Base-by-base conservation (phyloP, 1,284 basidiomycete species). In the Sanghuangporus weigelae region DNA sequence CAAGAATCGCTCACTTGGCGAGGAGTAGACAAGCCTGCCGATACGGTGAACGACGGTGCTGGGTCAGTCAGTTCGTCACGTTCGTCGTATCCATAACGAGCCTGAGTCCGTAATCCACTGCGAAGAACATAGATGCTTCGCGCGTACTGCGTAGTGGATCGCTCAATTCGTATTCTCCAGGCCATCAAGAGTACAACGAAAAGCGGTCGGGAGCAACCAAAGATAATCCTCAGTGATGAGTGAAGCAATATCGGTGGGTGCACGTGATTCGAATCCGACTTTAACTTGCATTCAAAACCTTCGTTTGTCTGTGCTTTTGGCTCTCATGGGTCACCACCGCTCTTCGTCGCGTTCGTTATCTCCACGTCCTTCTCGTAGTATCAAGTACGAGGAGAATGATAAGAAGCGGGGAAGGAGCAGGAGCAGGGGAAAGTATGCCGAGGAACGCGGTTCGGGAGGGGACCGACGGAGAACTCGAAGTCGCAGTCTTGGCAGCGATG, bases 21-120 rank as follows among this genome's bases (percentile, higher is more conserved):
- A 48, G 90, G 90, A 21, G 87, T 92, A 21, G 86, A 85, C 61
- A 90, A 73, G 50, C 83, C 81, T 44, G 70, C 72, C 36, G 76
- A 73, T 50, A 71, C 72, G 51, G 72, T 63, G 61, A 68, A 69
- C 19, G 71, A 68, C 6, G 59, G 49, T 59, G 70, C 64, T 49
- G 50, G 59, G 44, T 73, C 71, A 16, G 10, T 14, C 23, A 70
- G 60, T 51, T 76, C 74, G 21, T 77, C 74, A 60, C 70, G 72
- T 38, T 73, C 65, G 21, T 67, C 60, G 61, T 76, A 75, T 53
- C 80, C 77, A 62, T 76, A 76, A 35, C 76, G 78, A 7, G 77
- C 72, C 69, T 84, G 80, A 14, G 82, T 83, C 60, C 74, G 70
- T 50, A 72, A 62, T 16, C 53, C 26, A 19, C 36, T 16, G 14